Conservation (phyloP, 768 basidiomycete genomes). For the Phylloporus arenicola region DNA sequence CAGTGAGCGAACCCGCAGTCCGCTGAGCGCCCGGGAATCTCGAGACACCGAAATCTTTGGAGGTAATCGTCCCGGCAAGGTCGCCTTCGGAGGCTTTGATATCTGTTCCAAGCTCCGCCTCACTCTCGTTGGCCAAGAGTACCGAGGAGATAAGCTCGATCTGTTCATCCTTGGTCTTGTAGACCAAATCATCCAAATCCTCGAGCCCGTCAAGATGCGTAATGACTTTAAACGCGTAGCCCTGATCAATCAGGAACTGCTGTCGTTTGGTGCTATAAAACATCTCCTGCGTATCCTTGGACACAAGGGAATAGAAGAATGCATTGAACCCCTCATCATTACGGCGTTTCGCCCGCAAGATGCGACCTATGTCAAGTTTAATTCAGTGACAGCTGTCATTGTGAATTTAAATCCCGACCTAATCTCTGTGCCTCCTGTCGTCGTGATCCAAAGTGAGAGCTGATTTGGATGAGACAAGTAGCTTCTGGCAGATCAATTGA, state of each 20-base stretch:
- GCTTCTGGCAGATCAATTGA: constrained; percentile 99
- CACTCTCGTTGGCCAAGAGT: constrained; percentile 83
- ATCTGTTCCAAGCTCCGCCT: constrained; percentile 83
- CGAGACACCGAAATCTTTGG: constrained; percentile 73
- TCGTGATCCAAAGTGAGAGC: constrained; percentile 96
- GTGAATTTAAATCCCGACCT: constrained; percentile 43
- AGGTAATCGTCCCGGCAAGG: constrained; percentile 78
- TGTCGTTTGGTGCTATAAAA: constrained; percentile 99
- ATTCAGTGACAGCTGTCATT: constrained; percentile 12
- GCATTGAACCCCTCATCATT: constrained; percentile 99
- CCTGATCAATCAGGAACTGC: constrained; percentile 97
- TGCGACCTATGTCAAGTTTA: constrained; percentile 59
- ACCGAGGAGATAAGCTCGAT: constrained; percentile 95
- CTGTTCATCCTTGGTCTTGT: constrained; percentile 86
- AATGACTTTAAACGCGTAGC: constrained; percentile 99
- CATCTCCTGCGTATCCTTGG: constrained; percentile 99
- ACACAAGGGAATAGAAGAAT: constrained; percentile 98
- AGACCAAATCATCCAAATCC: constrained; percentile 81
- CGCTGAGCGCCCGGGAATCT: constrained; percentile 67
- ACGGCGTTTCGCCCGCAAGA: constrained; percentile 91
- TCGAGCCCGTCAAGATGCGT: constrained; percentile 94
- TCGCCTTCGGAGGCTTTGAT: constrained; percentile 80
- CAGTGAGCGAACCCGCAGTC: constrained; percentile 75
- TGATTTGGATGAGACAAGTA: constrained; percentile 98
- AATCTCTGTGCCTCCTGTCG: constrained; percentile 96